Percentiles rank a stretch among this genome's conserved stretches.
phyloP scores from a whole-genome alignment of 1,284 basidiomycete genomes.

The Coniferiporia sulphurascens region DNA sequence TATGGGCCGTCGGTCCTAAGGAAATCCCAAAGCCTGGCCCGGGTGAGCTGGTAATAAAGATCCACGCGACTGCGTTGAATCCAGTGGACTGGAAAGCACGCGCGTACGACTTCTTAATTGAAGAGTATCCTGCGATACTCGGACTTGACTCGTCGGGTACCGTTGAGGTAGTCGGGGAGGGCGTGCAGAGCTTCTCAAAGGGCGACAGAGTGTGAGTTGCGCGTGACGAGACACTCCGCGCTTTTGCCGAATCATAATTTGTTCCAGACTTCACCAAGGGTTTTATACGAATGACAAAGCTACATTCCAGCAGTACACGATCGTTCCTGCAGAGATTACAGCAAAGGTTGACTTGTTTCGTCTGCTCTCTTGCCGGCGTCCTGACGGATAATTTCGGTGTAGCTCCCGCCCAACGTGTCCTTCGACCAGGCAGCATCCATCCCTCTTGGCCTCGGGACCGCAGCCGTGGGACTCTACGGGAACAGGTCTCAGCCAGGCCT shows the following conservation, averaged over 20 bases:
- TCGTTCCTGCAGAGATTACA: slow-evolving; percentile 23
- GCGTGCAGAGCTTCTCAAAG: slow-evolving; percentile 30
- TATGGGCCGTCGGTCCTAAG: slow-evolving; percentile 23
- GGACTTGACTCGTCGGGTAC: slow-evolving; percentile 43
- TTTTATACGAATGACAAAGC: slow-evolving; percentile 20
- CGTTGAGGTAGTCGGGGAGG: slow-evolving; percentile 36
- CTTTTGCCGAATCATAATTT: neutral
- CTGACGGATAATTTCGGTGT: neutral
- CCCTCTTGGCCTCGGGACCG: slow-evolving; percentile 35
- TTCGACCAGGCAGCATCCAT: slow-evolving; percentile 35
- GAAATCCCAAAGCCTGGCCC: slow-evolving; percentile 29
- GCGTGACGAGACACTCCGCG: neutral
- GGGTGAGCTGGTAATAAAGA: slow-evolving; percentile 39
- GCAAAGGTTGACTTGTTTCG: slow-evolving; percentile 22
- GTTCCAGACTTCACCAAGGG: slow-evolving; percentile 22
- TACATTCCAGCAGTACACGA: slow-evolving; percentile 28
- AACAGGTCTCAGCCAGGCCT: neutral
- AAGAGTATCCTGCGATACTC: slow-evolving; percentile 36
- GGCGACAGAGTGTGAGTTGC: slow-evolving; percentile 38
- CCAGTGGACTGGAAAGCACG: slow-evolving; percentile 40
- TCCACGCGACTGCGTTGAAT: slow-evolving; percentile 35
- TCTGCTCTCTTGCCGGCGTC: neutral
- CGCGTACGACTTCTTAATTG: slow-evolving; percentile 26
- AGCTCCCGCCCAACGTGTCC: slow-evolving; percentile 29
- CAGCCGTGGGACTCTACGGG: slow-evolving; percentile 32